Conservation (phyloP, 2,329 filamentous ascomycete genomes). For the Talaromyces funiculosus region DNA sequence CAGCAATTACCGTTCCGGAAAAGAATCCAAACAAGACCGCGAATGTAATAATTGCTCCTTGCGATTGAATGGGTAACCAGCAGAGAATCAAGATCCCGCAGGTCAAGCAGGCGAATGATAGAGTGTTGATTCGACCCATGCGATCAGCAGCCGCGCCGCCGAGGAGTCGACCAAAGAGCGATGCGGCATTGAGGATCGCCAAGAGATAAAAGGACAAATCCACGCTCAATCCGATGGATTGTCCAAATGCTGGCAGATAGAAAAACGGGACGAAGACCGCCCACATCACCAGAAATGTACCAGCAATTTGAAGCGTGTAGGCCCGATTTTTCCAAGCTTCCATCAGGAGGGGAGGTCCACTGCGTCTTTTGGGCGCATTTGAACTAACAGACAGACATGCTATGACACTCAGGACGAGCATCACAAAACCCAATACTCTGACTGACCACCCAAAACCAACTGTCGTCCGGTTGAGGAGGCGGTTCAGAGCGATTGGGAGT, state of each 20-base stretch:
- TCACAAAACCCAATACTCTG: slow-evolving; percentile 47
- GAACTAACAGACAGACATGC: slow-evolving; percentile 26
- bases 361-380: slow-evolving; percentile 28
- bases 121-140: slow-evolving; percentile 28
- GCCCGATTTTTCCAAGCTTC: slow-evolving; percentile 20
- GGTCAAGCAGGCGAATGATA: slow-evolving; percentile 20
- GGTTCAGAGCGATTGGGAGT: slow-evolving; percentile 43
- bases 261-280: slow-evolving; percentile 30
- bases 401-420: slow-evolving; percentile 41
- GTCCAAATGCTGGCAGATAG: slow-evolving; percentile 26
- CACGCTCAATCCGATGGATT: slow-evolving; percentile 19
- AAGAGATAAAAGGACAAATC: slow-evolving; percentile 23
- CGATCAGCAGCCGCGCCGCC: slow-evolving; percentile 30
- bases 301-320: slow-evolving; percentile 19
- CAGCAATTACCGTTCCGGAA: slow-evolving; percentile 30
- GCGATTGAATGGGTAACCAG: slow-evolving; percentile 21
- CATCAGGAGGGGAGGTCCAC: slow-evolving; percentile 19
- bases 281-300: slow-evolving; percentile 21
- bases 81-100: slow-evolving; percentile 27
- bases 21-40: slow-evolving; percentile 28
- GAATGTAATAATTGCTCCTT: slow-evolving; percentile 27
- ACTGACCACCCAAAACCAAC: slow-evolving; percentile 49
- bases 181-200: slow-evolving; percentile 30
- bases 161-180: slow-evolving; percentile 30
- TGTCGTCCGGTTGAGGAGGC: slow-evolving; percentile 41